Evolutionary conservation across 148 eudicot genomes (phyloP), one percentile per base, ranked within the genome.

Genomic region (Camellia japonica): DNA sequence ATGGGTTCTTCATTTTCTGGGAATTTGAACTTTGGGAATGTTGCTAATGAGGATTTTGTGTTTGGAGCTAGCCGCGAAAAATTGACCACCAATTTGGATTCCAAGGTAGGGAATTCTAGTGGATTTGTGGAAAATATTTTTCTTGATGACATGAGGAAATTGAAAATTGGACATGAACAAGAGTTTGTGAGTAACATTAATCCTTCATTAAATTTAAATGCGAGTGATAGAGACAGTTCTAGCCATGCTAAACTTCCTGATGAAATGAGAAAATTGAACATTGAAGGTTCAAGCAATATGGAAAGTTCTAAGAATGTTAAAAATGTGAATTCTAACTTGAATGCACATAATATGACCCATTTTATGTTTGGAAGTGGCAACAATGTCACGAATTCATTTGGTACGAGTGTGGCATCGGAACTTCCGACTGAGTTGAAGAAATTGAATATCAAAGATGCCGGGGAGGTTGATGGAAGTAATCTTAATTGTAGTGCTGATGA

Each of bases 361-460:
- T 23, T 78, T 55, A 81, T 81, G 20, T 65, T 58, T 79, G 72
- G 82, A 47, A 75, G 47, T 71, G 80, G 77, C 75, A 64, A 19
- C 5, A 42, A 49, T 78, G 82, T 65, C 58, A 49, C 19, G 0
- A 46, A 49, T 51, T 73, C 61, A 47, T 74, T 68, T 75, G 73
- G 54, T 73, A 73, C 80, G 11, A 64, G 55, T 60, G 68, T 87
- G 77, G 82, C 75, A 46, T 76, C 79, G 8, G 89, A 86, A 73
- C 89, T 95, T 76, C 91, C 89, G 3, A 85, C 80, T 86, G 90
- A 86, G 75, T 84, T 93, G 86, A 84, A 84, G 76, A 90, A 78
- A 10, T 75, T 95, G 85, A 87, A 91, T 69, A 80, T 96, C 66
- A 75, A 87, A 77, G 93, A 88, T 58, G 43, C 67, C 55, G 82